Conservation (phyloP, 2,329 filamentous ascomycete genomes). For the Myotisia sp. region DNA sequence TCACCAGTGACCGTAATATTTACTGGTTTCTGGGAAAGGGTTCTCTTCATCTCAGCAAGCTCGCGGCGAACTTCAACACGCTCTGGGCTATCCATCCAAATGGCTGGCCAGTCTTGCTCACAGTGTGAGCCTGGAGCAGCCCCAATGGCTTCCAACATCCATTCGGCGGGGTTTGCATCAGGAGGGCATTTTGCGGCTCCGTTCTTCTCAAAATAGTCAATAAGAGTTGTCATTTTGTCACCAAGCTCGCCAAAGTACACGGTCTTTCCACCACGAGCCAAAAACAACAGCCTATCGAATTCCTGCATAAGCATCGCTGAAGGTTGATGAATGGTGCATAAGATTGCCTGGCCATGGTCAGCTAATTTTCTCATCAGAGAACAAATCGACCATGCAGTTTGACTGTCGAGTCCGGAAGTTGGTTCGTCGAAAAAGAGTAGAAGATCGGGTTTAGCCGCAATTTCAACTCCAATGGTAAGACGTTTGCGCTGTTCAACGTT, state of each 20-base stretch:
- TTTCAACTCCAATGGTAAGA: conserved; percentile 84
- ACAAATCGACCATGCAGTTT: conserved; percentile 85
- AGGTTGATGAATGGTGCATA: conserved; percentile 96
- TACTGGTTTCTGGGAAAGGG: conserved; percentile 23
- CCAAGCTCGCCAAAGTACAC: conserved; percentile 59
- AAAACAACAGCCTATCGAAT: conserved; percentile 53
- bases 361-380: conserved; percentile 80
- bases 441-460: conserved; percentile 79
- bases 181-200: conserved; percentile 49
- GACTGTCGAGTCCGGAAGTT: conserved; percentile 82
- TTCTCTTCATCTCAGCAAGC: conserved; percentile 39
- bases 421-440: conserved; percentile 90
- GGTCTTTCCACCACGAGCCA: conserved; percentile 50
- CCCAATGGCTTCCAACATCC: conserved; percentile 49
- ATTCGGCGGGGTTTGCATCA: conserved; percentile 61
- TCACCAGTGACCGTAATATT: conserved; percentile 35
- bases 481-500: conserved; percentile 55
- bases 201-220: conserved; percentile 51
- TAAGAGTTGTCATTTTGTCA: conserved; percentile 42
- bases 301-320: conserved; percentile 88
- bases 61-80: conserved; percentile 30
- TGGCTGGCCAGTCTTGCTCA: conserved; percentile 40
- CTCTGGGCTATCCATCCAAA: conserved; percentile 42
- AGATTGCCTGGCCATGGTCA: conserved; percentile 75
- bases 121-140: conserved; percentile 47